A percentile compares a stretch with the other conserved stretches of the same genome.
Conservation (phyloP, 371 early-diverging fungal species). For the Mucor lusitanicus region DNA sequence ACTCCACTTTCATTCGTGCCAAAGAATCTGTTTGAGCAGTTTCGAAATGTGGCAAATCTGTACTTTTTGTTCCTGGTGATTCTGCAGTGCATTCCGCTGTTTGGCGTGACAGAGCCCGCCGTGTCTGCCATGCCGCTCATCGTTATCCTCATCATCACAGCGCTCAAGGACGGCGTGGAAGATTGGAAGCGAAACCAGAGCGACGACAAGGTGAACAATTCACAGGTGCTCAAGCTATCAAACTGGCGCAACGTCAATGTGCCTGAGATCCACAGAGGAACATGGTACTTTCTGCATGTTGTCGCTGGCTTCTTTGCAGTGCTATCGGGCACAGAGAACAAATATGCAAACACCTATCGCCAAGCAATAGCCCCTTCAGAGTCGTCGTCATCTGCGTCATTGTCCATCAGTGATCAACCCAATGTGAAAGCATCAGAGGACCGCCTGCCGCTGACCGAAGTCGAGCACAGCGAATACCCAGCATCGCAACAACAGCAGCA, state of each 20-base stretch:
- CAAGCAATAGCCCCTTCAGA: constrained; percentile 5
- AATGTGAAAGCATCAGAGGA: constrained; percentile 17
- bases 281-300: constrained; percentile 48
- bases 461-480: neutral
- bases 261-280: constrained; percentile 23
- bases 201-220: constrained; percentile 74
- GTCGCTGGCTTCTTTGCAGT: constrained; percentile 33
- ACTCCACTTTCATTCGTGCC: constrained; percentile 83
- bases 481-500: neutral
- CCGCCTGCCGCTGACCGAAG: constrained; percentile 12
- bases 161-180: constrained; percentile 88
- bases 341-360: constrained; percentile 22
- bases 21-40: constrained; percentile 88
- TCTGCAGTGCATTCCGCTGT: constrained; percentile 73
- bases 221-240: constrained; percentile 53
- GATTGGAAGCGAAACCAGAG: constrained; percentile 75
- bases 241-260: constrained; percentile 64
- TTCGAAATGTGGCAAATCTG: constrained; percentile 85
- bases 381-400: neutral
- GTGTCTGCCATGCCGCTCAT: constrained; percentile 86
- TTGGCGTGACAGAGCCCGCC: constrained; percentile 76
- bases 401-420: neutral
- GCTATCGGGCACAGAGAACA: constrained; percentile 33
- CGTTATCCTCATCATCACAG: constrained; percentile 79
- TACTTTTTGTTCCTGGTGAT: constrained; percentile 88